Percentiles rank a stretch among this genome's conserved stretches.
These are phyloP conservation scores for Populus hybrid DNA, from an alignment of 441 rosid species.

Conservation along the genomic window DNA sequence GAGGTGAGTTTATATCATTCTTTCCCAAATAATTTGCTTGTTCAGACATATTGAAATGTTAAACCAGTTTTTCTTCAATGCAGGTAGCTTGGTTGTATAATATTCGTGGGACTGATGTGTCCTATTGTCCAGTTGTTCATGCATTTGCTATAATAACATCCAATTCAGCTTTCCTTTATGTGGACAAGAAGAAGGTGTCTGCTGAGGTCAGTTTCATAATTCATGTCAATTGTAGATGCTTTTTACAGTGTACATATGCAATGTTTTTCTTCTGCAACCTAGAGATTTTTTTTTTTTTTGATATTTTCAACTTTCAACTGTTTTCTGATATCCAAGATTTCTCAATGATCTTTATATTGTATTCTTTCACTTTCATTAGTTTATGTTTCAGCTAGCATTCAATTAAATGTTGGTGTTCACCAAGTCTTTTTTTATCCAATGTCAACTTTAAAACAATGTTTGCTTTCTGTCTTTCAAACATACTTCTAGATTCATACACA, in stretches of 20 bases:
- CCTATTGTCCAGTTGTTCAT: constrained; percentile 92
- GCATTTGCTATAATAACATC: constrained; percentile 82
- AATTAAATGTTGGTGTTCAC: not conserved
- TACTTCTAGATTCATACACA: not conserved
- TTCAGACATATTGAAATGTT: not conserved
- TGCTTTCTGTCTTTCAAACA: constrained; percentile 1
- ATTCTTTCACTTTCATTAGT: not conserved
- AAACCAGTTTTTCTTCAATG: constrained; percentile 16
- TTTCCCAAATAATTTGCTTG: constrained; percentile 1
- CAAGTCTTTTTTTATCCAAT: not conserved
- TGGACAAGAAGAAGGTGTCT: constrained; percentile 75
- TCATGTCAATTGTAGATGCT: not conserved
- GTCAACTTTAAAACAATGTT: not conserved
- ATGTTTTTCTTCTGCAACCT: not conserved
- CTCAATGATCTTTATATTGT: not conserved
- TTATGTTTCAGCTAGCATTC: not conserved
- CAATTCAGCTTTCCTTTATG: constrained; percentile 69
- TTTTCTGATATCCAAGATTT: not conserved
- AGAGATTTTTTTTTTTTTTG: not conserved
- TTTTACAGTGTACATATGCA: not conserved
- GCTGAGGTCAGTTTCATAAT: constrained; percentile 45
- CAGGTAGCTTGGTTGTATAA: constrained; percentile 99
- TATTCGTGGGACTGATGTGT: constrained; percentile 89
- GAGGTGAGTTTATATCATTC: constrained; percentile 47
- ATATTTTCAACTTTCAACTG: not conserved